A percentile compares a stretch with the other conserved stretches of the same genome.
Evolutionary conservation across 2,329 filamentous ascomycete species (phyloP).

Genomic region (Biscogniauxia marginata): DNA sequence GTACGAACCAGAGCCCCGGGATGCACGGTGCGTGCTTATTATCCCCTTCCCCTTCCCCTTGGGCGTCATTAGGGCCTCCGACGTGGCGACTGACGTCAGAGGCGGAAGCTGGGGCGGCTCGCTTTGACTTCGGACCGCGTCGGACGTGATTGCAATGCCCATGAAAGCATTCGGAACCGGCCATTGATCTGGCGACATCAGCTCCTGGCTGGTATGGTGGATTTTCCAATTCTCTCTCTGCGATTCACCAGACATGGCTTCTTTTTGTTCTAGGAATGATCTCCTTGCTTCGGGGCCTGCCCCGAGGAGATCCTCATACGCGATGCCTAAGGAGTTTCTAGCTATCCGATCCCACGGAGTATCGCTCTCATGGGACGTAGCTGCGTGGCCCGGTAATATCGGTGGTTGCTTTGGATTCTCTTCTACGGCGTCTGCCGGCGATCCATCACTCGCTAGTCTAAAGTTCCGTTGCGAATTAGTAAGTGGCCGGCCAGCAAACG

Average conservation of each 20-base stretch:
- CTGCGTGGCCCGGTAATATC: constrained; percentile 5
- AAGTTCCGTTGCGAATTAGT: constrained; percentile 26
- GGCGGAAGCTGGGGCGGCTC: constrained; percentile 19
- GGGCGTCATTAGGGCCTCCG: constrained; percentile 7
- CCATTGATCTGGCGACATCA: constrained; percentile 26
- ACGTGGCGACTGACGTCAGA: background rate
- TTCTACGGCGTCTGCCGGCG: constrained; percentile 5
- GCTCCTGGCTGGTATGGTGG: constrained; percentile 14
- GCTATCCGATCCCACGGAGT: constrained; percentile 26
- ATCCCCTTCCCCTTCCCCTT: constrained; percentile 15
- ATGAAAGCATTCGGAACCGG: constrained; percentile 14
- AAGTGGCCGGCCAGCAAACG: constrained; percentile 27
- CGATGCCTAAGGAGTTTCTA: constrained; percentile 29
- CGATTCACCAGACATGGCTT: background rate
- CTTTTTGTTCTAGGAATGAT: background rate
- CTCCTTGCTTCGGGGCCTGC: constrained; percentile 15
- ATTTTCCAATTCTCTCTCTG: constrained; percentile 23
- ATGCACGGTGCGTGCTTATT: constrained; percentile 6
- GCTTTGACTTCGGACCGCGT: constrained; percentile 12
- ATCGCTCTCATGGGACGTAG: constrained; percentile 17
- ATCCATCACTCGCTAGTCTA: constrained; percentile 9
- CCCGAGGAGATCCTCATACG: constrained; percentile 26
- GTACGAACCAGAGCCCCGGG: constrained; percentile 10
- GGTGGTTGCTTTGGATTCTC: constrained; percentile 12
- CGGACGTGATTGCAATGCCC: constrained; percentile 11